Conservation (phyloP, 495 filamentous ascomycete species). For the Penicillium bovifimosum region DNA sequence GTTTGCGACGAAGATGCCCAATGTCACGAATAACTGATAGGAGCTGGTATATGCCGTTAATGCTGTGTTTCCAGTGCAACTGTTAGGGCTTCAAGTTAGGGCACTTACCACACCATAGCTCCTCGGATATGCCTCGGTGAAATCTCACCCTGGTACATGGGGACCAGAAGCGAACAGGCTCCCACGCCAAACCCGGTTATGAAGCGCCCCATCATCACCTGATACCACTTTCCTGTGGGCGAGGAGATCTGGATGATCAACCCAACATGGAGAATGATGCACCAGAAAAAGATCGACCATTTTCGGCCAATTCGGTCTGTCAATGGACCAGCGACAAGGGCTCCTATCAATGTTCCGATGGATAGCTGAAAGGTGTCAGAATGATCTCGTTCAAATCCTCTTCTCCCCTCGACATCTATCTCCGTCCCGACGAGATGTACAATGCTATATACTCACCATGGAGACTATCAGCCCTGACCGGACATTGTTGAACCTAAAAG, state of each 20-base stretch:
- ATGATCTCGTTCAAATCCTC: neutral
- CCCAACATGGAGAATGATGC: slow-evolving; percentile 57
- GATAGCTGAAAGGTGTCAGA: slow-evolving; percentile 34
- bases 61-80: neutral
- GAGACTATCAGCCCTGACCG: slow-evolving; percentile 49
- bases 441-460: slow-evolving; percentile 25
- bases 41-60: slow-evolving; percentile 14
- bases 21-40: slow-evolving; percentile 82
- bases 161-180: slow-evolving; percentile 59
- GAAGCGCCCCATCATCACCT: slow-evolving; percentile 45
- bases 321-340: slow-evolving; percentile 50
- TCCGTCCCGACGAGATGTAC: neutral
- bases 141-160: slow-evolving; percentile 63
- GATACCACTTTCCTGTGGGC: slow-evolving; percentile 41
- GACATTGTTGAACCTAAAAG: slow-evolving; percentile 43
- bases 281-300: slow-evolving; percentile 45
- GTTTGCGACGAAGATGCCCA: slow-evolving; percentile 74
- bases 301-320: slow-evolving; percentile 47
- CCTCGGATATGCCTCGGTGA: slow-evolving; percentile 59
- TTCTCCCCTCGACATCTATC: neutral
- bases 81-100: neutral
- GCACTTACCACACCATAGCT: slow-evolving; percentile 51
- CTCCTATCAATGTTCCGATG: slow-evolving; percentile 61
- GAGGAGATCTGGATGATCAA: slow-evolving; percentile 60
- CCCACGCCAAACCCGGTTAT: slow-evolving; percentile 63